Percentiles rank a stretch among this genome's conserved stretches.
phyloP scores from a whole-genome alignment of 768 basidiomycete genomes.

The Suillus americanus region DNA sequence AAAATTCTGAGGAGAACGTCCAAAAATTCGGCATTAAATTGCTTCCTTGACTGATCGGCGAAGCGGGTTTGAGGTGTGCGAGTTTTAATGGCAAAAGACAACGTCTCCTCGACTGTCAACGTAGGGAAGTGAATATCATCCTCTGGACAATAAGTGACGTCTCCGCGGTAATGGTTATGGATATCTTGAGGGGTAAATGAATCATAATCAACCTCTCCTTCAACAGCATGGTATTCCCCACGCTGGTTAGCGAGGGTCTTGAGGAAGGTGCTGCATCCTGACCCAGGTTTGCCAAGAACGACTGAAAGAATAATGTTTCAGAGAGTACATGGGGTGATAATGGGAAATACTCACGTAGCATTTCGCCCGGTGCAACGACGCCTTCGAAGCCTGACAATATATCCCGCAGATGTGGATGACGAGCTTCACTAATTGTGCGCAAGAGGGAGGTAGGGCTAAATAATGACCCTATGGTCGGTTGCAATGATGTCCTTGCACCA shows the following conservation, averaged over 20 bases:
- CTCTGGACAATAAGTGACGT: slow-evolving; percentile 43
- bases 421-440: slow-evolving; percentile 38
- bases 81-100: slow-evolving; percentile 52
- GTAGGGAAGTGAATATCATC: slow-evolving; percentile 52
- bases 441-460: slow-evolving; percentile 45
- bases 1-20: slow-evolving; percentile 68
- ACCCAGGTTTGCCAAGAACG: slow-evolving; percentile 81
- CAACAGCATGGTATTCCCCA: slow-evolving; percentile 39
- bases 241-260: slow-evolving; percentile 52
- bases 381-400: slow-evolving; percentile 68
- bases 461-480: slow-evolving; percentile 52
- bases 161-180: slow-evolving; percentile 45
- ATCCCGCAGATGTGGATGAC: slow-evolving; percentile 62
- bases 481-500: slow-evolving; percentile 42
- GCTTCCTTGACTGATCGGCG: slow-evolving; percentile 22
- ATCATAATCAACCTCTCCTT: slow-evolving; percentile 43
- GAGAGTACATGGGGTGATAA: not conserved
- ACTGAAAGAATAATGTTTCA: slow-evolving; percentile 40
- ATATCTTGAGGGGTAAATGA: slow-evolving; percentile 47
- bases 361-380: slow-evolving; percentile 66
- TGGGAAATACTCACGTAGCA: slow-evolving; percentile 61
- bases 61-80: slow-evolving; percentile 40
- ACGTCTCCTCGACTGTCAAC: slow-evolving; percentile 46
- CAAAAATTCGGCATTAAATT: slow-evolving; percentile 24
- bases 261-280: slow-evolving; percentile 51